phyloP scores from a whole-genome alignment of 768 basidiomycete genomes.

The Brasilioporus rufonigricans region DNA sequence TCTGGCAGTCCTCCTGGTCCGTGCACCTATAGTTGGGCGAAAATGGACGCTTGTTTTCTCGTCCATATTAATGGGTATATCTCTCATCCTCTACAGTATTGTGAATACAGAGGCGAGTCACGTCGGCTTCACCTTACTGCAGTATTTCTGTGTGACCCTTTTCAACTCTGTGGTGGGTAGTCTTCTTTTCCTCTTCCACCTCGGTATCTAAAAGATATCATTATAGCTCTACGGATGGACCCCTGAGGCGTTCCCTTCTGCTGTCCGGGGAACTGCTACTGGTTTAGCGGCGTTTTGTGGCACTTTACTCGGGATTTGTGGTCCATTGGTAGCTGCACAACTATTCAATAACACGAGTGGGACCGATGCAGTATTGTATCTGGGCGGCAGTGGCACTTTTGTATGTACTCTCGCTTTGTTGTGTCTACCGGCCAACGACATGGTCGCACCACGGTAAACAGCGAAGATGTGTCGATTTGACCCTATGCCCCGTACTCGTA shows the following conservation, averaged over 20 bases:
- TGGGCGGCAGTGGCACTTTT: constrained; percentile 12
- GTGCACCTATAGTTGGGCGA: constrained; percentile 10
- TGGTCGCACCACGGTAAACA: constrained; percentile 11
- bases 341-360: constrained; percentile 5
- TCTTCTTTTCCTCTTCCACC: background rate
- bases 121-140: constrained; percentile 9
- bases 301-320: constrained; percentile 1
- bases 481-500: too few relatives aligned
- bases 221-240: constrained; percentile 15
- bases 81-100: constrained; percentile 8
- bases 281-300: constrained; percentile 6
- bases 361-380: constrained; percentile 7
- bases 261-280: constrained; percentile 14
- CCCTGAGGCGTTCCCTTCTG: constrained; percentile 15
- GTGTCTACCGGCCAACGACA: constrained; percentile 10
- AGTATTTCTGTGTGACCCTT: constrained; percentile 10
- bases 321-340: background rate
- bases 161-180: constrained; percentile 8
- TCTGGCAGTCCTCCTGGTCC: constrained; percentile 10
- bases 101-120: constrained; percentile 13
- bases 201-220: background rate
- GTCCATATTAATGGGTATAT: constrained; percentile 2
- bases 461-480: too few relatives aligned
- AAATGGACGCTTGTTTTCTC: constrained; percentile 19
- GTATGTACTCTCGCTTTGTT: constrained; percentile 6